Conservation (phyloP, 106 monocot species). For the Apostasia shenzhenica region DNA sequence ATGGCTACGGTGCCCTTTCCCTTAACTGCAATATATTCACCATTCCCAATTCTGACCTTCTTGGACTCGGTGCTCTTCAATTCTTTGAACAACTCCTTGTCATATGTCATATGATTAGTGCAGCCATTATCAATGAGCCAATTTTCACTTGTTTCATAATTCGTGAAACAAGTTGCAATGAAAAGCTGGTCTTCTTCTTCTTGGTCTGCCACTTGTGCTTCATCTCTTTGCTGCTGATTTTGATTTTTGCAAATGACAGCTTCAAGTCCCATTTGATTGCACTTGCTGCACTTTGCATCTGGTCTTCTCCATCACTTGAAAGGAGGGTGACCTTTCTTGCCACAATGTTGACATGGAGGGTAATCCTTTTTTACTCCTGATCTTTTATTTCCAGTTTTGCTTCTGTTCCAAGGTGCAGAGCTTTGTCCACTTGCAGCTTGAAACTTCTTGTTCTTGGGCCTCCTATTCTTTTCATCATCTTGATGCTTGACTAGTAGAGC, state of each 20-base stretch:
- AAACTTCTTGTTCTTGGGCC: background rate
- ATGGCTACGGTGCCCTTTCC: background rate
- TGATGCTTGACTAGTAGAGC: background rate
- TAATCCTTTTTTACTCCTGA: background rate
- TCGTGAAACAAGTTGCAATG: background rate
- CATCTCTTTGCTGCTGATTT: background rate
- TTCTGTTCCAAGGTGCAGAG: background rate
- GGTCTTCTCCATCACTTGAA: background rate
- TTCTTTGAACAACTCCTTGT: background rate
- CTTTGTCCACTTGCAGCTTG: background rate
- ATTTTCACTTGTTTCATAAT: background rate
- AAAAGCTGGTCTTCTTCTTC: background rate
- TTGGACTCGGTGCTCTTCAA: background rate
- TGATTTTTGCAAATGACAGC: background rate
- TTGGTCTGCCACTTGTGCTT: background rate
- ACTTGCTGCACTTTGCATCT: background rate
- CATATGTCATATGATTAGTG: background rate
- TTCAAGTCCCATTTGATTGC: background rate
- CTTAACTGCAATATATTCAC: background rate
- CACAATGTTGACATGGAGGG: constrained; percentile 2
- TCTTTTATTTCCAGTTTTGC: background rate
- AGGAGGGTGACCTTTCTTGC: background rate
- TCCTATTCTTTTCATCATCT: background rate
- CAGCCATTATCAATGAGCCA: constrained; percentile 3
- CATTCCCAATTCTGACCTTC: background rate